A percentile compares a stretch with the other conserved stretches of the same genome.
Conservation (phyloP, 805 yeast genomes). For the Pichia manshurica region DNA sequence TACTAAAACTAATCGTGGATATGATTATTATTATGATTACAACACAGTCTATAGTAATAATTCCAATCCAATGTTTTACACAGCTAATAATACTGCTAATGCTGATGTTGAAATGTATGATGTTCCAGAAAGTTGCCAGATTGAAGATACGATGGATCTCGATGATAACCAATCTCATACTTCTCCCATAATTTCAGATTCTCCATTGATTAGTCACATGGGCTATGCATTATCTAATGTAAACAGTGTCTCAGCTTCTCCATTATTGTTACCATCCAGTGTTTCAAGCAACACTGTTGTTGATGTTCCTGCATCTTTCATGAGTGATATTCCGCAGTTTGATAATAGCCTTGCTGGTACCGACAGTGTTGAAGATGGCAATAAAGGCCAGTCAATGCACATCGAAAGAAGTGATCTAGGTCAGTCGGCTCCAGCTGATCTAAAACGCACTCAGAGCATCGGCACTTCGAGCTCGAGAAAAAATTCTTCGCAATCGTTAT, state of each 20-base stretch:
- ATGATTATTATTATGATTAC: constrained; percentile 74
- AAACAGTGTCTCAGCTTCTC: constrained; percentile 2
- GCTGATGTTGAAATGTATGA: constrained; percentile 30
- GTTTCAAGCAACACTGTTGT: neutral
- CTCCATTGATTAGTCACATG: neutral
- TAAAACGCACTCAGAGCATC: constrained; percentile 17
- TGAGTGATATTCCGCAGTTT: constrained; percentile 3
- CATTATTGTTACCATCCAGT: neutral
- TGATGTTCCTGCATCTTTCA: constrained; percentile 12
- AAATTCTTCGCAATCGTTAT: constrained; percentile 13
- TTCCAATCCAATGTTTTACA: constrained; percentile 37
- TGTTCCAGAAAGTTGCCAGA: constrained; percentile 38
- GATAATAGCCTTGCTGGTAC: neutral
- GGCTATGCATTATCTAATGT: neutral
- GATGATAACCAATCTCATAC: constrained; percentile 1
- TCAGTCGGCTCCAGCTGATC: neutral
- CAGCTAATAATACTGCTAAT: constrained; percentile 15
- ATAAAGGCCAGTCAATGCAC: neutral
- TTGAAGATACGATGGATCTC: constrained; percentile 12
- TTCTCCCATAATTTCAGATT: neutral
- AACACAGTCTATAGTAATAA: constrained; percentile 64
- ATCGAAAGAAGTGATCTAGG: constrained; percentile 1
- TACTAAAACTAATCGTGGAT: constrained; percentile 65
- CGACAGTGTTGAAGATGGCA: neutral
- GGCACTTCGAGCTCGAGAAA: constrained; percentile 14